Evolutionary conservation across 2,329 filamentous ascomycete species (phyloP).

Genomic region (Mycosphaerelloides madeirae): DNA sequence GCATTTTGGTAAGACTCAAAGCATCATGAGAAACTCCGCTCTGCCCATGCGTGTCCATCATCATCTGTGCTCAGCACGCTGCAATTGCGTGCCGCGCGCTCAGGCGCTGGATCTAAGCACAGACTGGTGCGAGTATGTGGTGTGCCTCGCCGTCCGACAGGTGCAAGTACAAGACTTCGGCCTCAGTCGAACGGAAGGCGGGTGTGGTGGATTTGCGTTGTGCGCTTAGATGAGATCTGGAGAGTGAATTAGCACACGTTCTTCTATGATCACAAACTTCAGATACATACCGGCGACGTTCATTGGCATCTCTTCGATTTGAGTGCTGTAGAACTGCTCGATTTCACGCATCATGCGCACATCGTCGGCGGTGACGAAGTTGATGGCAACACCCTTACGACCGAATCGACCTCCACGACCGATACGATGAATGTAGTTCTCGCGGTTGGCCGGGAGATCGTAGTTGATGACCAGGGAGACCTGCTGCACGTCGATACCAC

Average conservation of each 20-base stretch:
- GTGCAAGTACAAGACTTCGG: constrained; percentile 10
- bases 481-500: constrained; percentile 99
- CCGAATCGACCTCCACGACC: constrained; percentile 99
- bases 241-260: constrained; percentile 35
- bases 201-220: constrained; percentile 11
- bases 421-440: constrained; percentile 99
- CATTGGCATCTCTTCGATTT: constrained; percentile 99
- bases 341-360: constrained; percentile 99
- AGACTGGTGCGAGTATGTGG: constrained; percentile 10
- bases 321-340: constrained; percentile 99
- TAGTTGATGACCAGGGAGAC: constrained; percentile 99
- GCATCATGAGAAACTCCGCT: constrained; percentile 21
- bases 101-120: constrained; percentile 16
- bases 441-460: constrained; percentile 95
- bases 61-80: constrained; percentile 20
- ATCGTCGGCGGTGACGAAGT: constrained; percentile 99
- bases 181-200: constrained; percentile 23
- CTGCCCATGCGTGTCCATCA: constrained; percentile 25
- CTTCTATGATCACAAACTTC: background rate
- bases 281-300: constrained; percentile 59
- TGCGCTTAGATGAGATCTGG: constrained; percentile 38
- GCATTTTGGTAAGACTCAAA: constrained; percentile 25
- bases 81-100: constrained; percentile 16
- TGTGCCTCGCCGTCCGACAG: constrained; percentile 18
- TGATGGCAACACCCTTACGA: constrained; percentile 99